phyloP scores from a whole-genome alignment of 345 rosid genomes.

The Pistacia vera region DNA sequence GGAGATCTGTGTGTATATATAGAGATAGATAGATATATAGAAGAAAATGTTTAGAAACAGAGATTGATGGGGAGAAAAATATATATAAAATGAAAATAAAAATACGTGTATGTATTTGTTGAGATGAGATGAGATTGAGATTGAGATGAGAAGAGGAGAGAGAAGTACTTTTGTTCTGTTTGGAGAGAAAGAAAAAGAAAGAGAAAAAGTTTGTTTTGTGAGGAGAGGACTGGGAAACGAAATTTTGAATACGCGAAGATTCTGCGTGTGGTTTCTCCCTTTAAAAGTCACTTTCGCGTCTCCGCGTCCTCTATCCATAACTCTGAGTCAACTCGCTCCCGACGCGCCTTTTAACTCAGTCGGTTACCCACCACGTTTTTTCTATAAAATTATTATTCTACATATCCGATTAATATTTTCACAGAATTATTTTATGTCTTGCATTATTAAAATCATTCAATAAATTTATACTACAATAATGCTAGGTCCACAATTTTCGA shows the following conservation, averaged over 20 bases:
- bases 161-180: slow-evolving; percentile 4
- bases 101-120: not conserved
- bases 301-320: slow-evolving; percentile 63
- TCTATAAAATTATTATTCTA: too few relatives aligned
- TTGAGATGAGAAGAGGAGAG: slow-evolving; percentile 6
- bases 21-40: not conserved
- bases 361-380: too few relatives aligned
- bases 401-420: too few relatives aligned
- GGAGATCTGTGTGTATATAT: slow-evolving; percentile 38
- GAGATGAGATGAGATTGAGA: slow-evolving; percentile 2
- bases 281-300: slow-evolving; percentile 44
- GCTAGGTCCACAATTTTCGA: too few relatives aligned
- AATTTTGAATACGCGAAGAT: slow-evolving; percentile 35
- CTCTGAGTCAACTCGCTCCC: slow-evolving; percentile 19
- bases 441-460: too few relatives aligned
- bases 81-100: not conserved
- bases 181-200: slow-evolving; percentile 24
- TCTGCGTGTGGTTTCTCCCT: slow-evolving; percentile 32
- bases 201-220: not conserved
- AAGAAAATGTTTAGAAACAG: not conserved
- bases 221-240: slow-evolving; percentile 1
- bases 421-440: too few relatives aligned
- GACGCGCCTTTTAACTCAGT: not conserved
- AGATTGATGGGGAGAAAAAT: not conserved
- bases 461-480: too few relatives aligned